Evolutionary conservation across 192 early-diverging fungal genomes (phyloP), one percentile per base, ranked within the genome.

Genomic region (Entomortierella chlamydospora): DNA sequence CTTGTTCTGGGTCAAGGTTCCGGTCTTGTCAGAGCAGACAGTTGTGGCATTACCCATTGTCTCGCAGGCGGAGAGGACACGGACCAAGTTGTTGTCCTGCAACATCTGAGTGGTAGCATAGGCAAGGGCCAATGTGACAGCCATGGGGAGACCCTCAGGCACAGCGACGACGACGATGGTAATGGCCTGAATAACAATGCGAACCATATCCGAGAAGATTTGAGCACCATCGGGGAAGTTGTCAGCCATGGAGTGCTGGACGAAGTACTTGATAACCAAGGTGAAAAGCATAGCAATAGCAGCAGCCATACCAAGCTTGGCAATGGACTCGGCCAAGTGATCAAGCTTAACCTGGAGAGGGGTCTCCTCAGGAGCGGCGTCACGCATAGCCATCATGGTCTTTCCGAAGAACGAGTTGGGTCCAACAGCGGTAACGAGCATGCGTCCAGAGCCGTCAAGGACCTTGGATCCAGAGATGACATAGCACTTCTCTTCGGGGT

Each of bases 271-370:
- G 74, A 90, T 64, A 2, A 87, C 79, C 64, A 92, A 80, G 13
- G 87, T 87, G n/a, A 97, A 68, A 49, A 99, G 84, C 89, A 99
- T 94, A 42, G 91, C 64, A n/a, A 93, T 64, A 13, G 96, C 93
- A 64, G 90, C 91, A 61, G 86, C 89, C 78, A 94, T 87, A 49
- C 96, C 97, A 77, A 96, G 90, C 83, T 96, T 97, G 68, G 95
- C 96, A 77, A 99, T 99, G 76, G 93, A 86, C 79, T 99, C 95
- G 12, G 96, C 96, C 26, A 99, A 85, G 39, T 85, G 80, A 37
- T 93, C 92, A n/a, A 99, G 90, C 83, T 98, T 98, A 57, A 83
- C 64, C 87, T 99, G 97, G 50, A 99, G 89, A 25, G 97, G 97
- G 33, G 97, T 99, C 60, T 89, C 93, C 61, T 95, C 91, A 26